phyloP scores from a whole-genome alignment of 75 land plant genomes.

The Sequoiadendron giganteum region DNA sequence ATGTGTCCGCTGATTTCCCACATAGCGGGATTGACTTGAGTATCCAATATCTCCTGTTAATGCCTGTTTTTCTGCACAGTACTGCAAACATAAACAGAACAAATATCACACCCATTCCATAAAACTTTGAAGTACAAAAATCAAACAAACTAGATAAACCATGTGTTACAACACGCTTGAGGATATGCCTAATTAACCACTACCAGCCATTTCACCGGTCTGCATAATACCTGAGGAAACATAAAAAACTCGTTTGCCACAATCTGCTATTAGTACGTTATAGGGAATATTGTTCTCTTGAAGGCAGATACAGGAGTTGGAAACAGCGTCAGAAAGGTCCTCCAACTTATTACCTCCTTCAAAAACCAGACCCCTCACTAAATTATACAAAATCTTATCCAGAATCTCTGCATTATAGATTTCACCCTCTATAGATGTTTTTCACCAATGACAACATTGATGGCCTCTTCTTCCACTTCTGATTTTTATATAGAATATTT shows the following conservation, averaged over 20 bases:
- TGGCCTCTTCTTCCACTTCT: too few relatives aligned
- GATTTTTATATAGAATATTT: too few relatives aligned
- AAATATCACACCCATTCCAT: neutral
- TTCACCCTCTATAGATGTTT: too few relatives aligned
- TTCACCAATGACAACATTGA: too few relatives aligned
- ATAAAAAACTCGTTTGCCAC: conserved; percentile 74
- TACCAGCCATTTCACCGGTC: neutral
- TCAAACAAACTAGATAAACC: neutral
- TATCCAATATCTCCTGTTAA: conserved; percentile 72
- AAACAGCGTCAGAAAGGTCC: conserved; percentile 52
- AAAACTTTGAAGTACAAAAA: neutral
- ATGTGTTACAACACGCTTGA: neutral
- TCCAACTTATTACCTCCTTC: conserved; percentile 56
- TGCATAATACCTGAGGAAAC: conserved; percentile 68
- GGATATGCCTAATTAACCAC: neutral
- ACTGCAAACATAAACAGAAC: conserved; percentile 38
- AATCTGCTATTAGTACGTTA: conserved; percentile 83
- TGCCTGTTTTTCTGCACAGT: conserved; percentile 94
- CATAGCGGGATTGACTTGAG: conserved; percentile 94
- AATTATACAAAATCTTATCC: too few relatives aligned
- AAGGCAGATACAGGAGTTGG: conserved; percentile 64
- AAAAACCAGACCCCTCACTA: conserved; percentile 81
- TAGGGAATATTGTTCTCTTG: conserved; percentile 82
- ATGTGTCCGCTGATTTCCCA: conserved; percentile 99
- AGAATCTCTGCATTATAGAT: too few relatives aligned